Evolutionary conservation across 306 rosid species (phyloP).

Genomic region (Echinosophora koreensis): DNA sequence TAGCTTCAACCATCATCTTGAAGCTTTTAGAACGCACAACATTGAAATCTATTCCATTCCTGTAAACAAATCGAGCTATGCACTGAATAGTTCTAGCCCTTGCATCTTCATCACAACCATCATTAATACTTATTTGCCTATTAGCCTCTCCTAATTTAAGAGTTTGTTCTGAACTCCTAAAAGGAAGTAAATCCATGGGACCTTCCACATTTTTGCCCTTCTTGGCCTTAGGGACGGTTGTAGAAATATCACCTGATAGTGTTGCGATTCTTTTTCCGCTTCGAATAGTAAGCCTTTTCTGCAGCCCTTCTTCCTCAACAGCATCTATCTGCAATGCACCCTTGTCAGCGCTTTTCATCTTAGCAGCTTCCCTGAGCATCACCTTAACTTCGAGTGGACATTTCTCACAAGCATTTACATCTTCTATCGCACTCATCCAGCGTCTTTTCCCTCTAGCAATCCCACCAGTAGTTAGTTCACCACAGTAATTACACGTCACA

Average conservation of each 20-base stretch:
- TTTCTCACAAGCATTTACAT: not conserved
- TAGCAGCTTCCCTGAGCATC: not conserved
- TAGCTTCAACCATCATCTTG: not conserved
- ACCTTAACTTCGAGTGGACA: not conserved
- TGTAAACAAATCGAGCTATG: too few relatives aligned
- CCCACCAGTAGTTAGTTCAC: not conserved
- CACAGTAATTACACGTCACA: not conserved
- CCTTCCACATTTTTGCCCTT: too few relatives aligned
- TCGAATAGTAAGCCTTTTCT: too few relatives aligned
- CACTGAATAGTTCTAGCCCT: too few relatives aligned
- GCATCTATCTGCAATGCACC: not conserved
- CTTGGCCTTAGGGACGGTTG: not conserved
- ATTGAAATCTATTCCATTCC: too few relatives aligned
- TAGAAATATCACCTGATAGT: not conserved
- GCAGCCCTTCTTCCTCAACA: not conserved
- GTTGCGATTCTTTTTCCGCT: not conserved
- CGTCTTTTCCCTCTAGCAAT: not conserved
- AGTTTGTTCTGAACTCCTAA: too few relatives aligned
- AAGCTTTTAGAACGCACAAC: not conserved
- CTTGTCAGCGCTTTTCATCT: too few relatives aligned
- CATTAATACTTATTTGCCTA: too few relatives aligned
- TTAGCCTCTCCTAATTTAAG: too few relatives aligned
- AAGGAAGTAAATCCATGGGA: too few relatives aligned
- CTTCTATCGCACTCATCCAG: too few relatives aligned
- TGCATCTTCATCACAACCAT: too few relatives aligned